phyloP scores from a whole-genome alignment of 1,284 basidiomycete genomes.

The Chalciporus sp. region DNA sequence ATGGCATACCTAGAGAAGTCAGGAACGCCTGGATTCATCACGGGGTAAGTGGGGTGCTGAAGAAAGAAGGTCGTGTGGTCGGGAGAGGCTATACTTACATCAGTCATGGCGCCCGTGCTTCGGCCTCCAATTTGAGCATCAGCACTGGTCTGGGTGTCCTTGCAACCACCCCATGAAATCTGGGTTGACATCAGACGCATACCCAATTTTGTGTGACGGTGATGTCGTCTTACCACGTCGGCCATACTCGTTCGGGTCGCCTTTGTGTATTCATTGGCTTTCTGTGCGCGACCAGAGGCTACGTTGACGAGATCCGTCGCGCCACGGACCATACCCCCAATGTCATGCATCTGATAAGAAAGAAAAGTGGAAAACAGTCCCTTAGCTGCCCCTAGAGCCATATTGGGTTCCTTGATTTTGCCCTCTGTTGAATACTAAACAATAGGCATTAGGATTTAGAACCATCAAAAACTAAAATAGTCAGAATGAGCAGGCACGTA shows the following conservation, averaged over 20 bases:
- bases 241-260: slow-evolving; percentile 81
- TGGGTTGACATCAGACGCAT: slow-evolving; percentile 18
- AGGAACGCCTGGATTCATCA: slow-evolving; percentile 70
- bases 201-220: slow-evolving; percentile 11
- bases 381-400: slow-evolving; percentile 77
- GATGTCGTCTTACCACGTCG: slow-evolving; percentile 47
- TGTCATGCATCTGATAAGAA: slow-evolving; percentile 77
- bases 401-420: slow-evolving; percentile 90
- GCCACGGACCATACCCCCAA: slow-evolving; percentile 68
- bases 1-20: slow-evolving; percentile 52
- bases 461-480: neutral
- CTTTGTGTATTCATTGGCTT: slow-evolving; percentile 64
- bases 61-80: neutral
- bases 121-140: slow-evolving; percentile 82
- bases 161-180: slow-evolving; percentile 89
- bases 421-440: slow-evolving; percentile 87
- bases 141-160: slow-evolving; percentile 91
- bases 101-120: slow-evolving; percentile 89
- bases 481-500: slow-evolving; percentile 31
- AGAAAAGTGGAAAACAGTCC: slow-evolving; percentile 69
- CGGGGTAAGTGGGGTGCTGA: neutral
- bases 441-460: neutral
- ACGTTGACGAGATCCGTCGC: slow-evolving; percentile 43
- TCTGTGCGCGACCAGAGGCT: slow-evolving; percentile 46
- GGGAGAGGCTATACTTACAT: slow-evolving; percentile 43